A percentile compares a stretch with the other conserved stretches of the same genome.
Conservation (phyloP, 805 yeast genomes). For the Huiozyma naganishii region DNA sequence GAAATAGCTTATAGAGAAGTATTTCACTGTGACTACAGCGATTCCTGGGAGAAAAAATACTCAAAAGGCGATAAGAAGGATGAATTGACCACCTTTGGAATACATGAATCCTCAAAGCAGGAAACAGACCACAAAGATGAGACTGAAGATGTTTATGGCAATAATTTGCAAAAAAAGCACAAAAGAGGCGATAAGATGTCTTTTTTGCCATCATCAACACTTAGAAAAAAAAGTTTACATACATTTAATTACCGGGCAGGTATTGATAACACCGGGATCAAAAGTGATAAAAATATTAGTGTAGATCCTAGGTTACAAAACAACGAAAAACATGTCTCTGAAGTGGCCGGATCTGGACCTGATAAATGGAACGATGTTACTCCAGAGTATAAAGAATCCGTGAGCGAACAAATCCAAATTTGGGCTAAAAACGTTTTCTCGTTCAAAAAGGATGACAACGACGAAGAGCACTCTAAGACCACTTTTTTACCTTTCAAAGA, state of each 20-base stretch:
- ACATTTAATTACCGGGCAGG: conserved; percentile 89
- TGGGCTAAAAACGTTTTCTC: conserved; percentile 41
- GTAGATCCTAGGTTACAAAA: conserved; percentile 72
- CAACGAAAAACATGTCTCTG: conserved; percentile 51
- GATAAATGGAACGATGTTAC: conserved; percentile 48
- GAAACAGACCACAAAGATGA: no score
- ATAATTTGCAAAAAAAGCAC: not conserved
- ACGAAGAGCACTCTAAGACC: conserved; percentile 15
- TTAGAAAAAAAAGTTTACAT: conserved; percentile 14
- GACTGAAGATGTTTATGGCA: not conserved
- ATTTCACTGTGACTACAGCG: conserved; percentile 30
- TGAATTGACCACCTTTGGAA: not conserved
- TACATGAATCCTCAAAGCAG: not conserved
- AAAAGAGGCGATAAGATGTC: conserved; percentile 7
- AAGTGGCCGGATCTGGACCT: conserved; percentile 66
- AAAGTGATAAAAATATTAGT: conserved; percentile 74
- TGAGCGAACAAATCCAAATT: conserved; percentile 43
- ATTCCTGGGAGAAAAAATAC: conserved; percentile 40
- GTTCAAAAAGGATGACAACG: conserved; percentile 15
- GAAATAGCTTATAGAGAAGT: conserved; percentile 67
- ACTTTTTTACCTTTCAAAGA: conserved; percentile 45
- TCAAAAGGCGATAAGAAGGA: conserved; percentile 25
- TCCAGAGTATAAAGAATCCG: conserved; percentile 41
- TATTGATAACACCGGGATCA: conserved; percentile 70
- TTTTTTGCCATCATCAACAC: not conserved